phyloP scores from a whole-genome alignment of 306 rosid species.

The Senna tora region DNA sequence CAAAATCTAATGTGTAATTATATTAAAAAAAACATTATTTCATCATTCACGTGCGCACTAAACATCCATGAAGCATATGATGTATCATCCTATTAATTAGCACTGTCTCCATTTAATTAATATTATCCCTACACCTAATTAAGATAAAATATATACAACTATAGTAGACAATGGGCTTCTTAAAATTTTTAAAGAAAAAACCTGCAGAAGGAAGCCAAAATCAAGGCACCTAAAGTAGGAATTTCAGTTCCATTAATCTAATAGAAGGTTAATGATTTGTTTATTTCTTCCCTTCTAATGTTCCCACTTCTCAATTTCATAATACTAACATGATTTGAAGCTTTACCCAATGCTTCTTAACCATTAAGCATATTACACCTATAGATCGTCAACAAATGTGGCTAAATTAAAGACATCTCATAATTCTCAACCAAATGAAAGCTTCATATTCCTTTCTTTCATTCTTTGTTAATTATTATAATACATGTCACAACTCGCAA shows the following conservation, averaged over 20 bases:
- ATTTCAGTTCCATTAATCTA: no score
- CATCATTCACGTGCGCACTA: conserved; percentile 33
- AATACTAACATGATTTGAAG: conserved; percentile 2
- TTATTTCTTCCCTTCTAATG: neutral
- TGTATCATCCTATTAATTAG: neutral
- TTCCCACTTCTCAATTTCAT: neutral
- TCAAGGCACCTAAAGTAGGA: no score
- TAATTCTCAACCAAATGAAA: neutral
- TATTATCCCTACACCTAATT: neutral
- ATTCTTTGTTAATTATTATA: neutral
- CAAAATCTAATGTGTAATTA: conserved; percentile 3
- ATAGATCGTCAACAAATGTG: no score
- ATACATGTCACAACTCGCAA: neutral
- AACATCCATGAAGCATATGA: neutral
- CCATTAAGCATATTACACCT: neutral
- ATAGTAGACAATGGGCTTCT: conserved; percentile 1
- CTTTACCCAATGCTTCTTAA: conserved; percentile 25
- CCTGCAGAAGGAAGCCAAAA: conserved; percentile 32
- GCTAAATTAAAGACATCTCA: no score
- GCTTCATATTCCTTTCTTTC: neutral
- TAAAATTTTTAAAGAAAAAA: neutral
- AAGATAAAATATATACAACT: neutral
- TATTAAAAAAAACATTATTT: conserved; percentile 1
- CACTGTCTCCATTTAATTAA: conserved; percentile 12
- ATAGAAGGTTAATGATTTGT: neutral